A percentile compares a stretch with the other conserved stretches of the same genome.
These are phyloP conservation scores for Neurospora sp. DNA, from an alignment of 495 filamentous ascomycete species.

Conservation along the genomic window DNA sequence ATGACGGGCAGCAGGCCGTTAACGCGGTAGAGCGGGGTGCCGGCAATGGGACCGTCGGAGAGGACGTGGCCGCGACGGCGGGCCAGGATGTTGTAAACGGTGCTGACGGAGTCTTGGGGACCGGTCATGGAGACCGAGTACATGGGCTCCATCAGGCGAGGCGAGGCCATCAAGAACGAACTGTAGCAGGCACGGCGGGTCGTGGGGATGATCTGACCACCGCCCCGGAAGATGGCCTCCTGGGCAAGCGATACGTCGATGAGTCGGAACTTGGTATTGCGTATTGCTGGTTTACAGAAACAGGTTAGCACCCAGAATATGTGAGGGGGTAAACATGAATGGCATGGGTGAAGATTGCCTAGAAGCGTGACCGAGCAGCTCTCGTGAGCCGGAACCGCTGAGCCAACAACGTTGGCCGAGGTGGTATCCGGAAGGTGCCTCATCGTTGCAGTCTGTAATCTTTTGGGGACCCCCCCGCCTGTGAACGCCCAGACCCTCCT, in stretches of 20 bases:
- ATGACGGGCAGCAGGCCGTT: conserved; percentile 89
- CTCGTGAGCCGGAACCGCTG: background rate
- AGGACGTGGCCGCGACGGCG: conserved; percentile 86
- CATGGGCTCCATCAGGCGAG: conserved; percentile 90
- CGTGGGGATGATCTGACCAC: conserved; percentile 95
- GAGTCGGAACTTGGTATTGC: conserved; percentile 90
- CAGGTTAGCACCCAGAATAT: background rate
- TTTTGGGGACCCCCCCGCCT: background rate
- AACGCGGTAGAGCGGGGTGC: conserved; percentile 89
- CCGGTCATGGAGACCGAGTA: conserved; percentile 89
- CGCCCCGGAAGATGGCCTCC: conserved; percentile 87
- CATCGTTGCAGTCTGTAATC: background rate
- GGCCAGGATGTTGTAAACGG: conserved; percentile 84
- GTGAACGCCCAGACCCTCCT: background rate
- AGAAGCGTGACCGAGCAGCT: background rate
- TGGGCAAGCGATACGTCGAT: conserved; percentile 80
- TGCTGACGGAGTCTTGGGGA: conserved; percentile 78
- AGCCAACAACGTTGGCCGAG: background rate
- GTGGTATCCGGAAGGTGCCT: background rate
- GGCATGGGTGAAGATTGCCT: background rate
- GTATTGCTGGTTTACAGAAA: conserved; percentile 55
- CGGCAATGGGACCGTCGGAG: conserved; percentile 83
- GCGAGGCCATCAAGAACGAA: conserved; percentile 93
- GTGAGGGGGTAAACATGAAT: background rate
- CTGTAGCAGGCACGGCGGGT: conserved; percentile 84